phyloP scores from a whole-genome alignment of 108 stramenopile genomes.

The Stephanodiscus minutulus region DNA sequence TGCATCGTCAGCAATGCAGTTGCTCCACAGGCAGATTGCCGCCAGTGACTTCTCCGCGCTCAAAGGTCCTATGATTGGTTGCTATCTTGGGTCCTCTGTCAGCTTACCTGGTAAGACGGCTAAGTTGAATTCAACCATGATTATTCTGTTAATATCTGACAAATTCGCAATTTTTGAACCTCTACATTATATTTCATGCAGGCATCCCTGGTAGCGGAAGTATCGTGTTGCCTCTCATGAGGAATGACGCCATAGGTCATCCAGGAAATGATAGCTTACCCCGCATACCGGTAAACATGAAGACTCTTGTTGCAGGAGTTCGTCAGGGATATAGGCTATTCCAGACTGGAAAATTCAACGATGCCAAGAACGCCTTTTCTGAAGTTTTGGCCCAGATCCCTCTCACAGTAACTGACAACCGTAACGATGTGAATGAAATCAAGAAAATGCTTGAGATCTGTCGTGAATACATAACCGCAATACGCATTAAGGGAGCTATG shows the following conservation, averaged over 20 bases:
- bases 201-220: constrained; percentile 78
- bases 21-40: constrained; percentile 97
- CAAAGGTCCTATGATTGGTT: constrained; percentile 77
- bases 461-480: constrained; percentile 97
- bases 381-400: constrained; percentile 88
- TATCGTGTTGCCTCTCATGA: constrained; percentile 75
- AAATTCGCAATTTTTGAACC: neutral
- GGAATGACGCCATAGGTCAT: constrained; percentile 80
- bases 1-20: constrained; percentile 93
- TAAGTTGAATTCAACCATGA: neutral
- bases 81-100: constrained; percentile 85
- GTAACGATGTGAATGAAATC: constrained; percentile 87
- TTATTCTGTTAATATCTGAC: constrained; percentile 32
- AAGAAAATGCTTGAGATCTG: constrained; percentile 94
- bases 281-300: constrained; percentile 62
- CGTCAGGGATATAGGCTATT: constrained; percentile 91
- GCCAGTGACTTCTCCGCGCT: constrained; percentile 91
- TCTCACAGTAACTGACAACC: constrained; percentile 79
- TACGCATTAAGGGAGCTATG: constrained; percentile 93
- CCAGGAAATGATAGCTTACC: constrained; percentile 88
- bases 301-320: constrained; percentile 77
- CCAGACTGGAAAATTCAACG: constrained; percentile 95
- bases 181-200: neutral
- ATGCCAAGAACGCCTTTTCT: constrained; percentile 75
- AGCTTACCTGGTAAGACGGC: constrained; percentile 75